phyloP scores from a whole-genome alignment of 352 stramenopile genomes.

The Globisporangium cederbergense region DNA sequence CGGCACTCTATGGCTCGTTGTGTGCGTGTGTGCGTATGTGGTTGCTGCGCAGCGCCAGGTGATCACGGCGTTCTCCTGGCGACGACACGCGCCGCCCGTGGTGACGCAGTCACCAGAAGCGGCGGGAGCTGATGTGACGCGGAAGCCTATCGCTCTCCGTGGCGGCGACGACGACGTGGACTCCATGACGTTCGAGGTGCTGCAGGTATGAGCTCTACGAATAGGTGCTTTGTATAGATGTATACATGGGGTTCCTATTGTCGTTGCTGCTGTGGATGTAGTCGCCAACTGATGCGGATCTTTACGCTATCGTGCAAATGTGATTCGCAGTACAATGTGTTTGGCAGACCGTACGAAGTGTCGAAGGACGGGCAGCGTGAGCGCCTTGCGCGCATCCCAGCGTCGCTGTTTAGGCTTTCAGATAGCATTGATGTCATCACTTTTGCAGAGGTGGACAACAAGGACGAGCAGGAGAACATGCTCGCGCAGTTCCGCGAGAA shows the following conservation, averaged over 20 bases:
- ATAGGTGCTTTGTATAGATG: background rate
- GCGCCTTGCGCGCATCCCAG: slow-evolving; percentile 57
- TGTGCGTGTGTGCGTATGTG: background rate
- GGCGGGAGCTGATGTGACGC: background rate
- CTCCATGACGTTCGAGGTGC: slow-evolving; percentile 51
- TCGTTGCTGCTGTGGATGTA: background rate
- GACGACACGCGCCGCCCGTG: background rate
- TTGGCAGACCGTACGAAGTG: slow-evolving; percentile 64
- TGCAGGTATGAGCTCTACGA: slow-evolving; percentile 32
- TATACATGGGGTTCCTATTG: background rate
- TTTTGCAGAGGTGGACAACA: slow-evolving; percentile 66
- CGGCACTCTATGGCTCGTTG: background rate
- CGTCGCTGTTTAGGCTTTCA: slow-evolving; percentile 41
- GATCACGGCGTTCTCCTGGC: slow-evolving; percentile 1
- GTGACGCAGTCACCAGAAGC: background rate
- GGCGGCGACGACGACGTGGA: background rate
- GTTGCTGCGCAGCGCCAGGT: background rate
- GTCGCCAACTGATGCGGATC: background rate
- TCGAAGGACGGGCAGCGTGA: slow-evolving; percentile 68
- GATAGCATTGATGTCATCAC: slow-evolving; percentile 68
- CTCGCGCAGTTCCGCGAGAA: slow-evolving; percentile 47
- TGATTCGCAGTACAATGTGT: slow-evolving; percentile 74
- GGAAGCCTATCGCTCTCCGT: background rate
- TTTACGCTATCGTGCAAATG: background rate
- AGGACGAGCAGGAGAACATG: slow-evolving; percentile 53